Conservation (phyloP, 805 yeast genomes). For the Crinitomyces ghanaensis region DNA sequence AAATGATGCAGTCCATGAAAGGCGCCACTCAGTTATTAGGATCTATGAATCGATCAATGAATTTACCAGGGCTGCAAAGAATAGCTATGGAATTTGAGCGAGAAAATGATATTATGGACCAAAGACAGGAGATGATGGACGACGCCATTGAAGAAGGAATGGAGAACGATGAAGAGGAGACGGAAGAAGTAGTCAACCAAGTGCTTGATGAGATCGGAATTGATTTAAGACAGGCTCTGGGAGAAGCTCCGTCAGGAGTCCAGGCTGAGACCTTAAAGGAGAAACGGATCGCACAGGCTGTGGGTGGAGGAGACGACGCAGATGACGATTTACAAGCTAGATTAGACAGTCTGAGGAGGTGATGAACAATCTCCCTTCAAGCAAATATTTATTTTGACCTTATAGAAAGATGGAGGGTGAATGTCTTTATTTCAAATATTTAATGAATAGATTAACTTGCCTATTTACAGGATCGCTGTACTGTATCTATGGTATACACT, state of each 20-base stretch:
- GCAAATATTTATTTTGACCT: conserved; percentile 1
- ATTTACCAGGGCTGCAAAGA: conserved; percentile 74
- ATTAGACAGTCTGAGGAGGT: conserved; percentile 64
- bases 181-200: conserved; percentile 80
- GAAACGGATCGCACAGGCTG: conserved; percentile 42
- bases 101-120: conserved; percentile 95
- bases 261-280: conserved; percentile 15
- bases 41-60: conserved; percentile 84
- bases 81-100: conserved; percentile 93
- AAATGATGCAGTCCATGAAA: conserved; percentile 89
- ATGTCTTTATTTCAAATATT: no score
- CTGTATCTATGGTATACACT: no score
- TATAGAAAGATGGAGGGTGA: no score
- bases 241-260: conserved; percentile 34
- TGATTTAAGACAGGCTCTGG: conserved; percentile 47
- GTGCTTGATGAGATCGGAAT: conserved; percentile 96
- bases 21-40: conserved; percentile 70
- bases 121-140: conserved; percentile 97
- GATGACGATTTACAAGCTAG: conserved; percentile 88
- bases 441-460: no score
- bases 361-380: conserved; percentile 3
- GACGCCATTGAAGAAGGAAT: conserved; percentile 95
- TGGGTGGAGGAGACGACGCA: conserved; percentile 35
- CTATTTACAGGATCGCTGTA: no score
- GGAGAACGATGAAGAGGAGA: conserved; percentile 77